Percentiles rank a stretch among this genome's conserved stretches.
phyloP scores from a whole-genome alignment of 495 filamentous ascomycete genomes.

The Aspergillus ellipticus region DNA sequence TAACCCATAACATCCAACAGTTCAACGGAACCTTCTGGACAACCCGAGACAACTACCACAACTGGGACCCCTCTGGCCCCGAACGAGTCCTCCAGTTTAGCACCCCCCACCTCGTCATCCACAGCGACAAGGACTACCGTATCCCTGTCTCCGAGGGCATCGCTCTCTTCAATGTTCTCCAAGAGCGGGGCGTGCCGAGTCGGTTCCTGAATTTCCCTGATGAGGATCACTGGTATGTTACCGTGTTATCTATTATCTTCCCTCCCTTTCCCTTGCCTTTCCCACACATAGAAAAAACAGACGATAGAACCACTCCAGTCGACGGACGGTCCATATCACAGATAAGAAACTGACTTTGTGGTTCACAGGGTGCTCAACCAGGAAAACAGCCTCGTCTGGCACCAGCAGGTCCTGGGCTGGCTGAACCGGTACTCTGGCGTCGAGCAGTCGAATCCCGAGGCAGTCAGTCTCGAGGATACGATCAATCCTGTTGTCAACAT shows the following conservation, averaged over 20 bases:
- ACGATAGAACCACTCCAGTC: no score
- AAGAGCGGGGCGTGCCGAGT: slow-evolving; percentile 55
- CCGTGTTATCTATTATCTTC: neutral
- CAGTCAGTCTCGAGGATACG: slow-evolving; percentile 35
- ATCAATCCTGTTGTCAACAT: slow-evolving; percentile 30
- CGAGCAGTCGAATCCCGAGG: slow-evolving; percentile 20
- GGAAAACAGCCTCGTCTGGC: slow-evolving; percentile 48
- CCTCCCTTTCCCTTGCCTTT: neutral
- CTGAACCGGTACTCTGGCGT: slow-evolving; percentile 42
- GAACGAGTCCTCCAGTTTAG: slow-evolving; percentile 34
- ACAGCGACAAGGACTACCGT: slow-evolving; percentile 43
- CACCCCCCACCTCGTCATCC: slow-evolving; percentile 47
- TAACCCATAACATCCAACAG: slow-evolving; percentile 6
- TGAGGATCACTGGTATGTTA: slow-evolving; percentile 46
- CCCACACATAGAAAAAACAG: neutral
- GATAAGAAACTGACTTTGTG: neutral
- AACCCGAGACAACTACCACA: slow-evolving; percentile 39
- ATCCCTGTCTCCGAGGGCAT: slow-evolving; percentile 42
- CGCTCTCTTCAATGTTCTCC: slow-evolving; percentile 45
- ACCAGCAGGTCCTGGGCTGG: slow-evolving; percentile 47
- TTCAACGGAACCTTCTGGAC: slow-evolving; percentile 45
- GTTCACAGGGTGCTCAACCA: slow-evolving; percentile 28
- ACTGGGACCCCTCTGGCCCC: slow-evolving; percentile 38
- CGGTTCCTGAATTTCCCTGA: slow-evolving; percentile 51
- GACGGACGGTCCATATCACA: no score